phyloP scores from a whole-genome alignment of 1,284 basidiomycete genomes.

The Athelia sp. region DNA sequence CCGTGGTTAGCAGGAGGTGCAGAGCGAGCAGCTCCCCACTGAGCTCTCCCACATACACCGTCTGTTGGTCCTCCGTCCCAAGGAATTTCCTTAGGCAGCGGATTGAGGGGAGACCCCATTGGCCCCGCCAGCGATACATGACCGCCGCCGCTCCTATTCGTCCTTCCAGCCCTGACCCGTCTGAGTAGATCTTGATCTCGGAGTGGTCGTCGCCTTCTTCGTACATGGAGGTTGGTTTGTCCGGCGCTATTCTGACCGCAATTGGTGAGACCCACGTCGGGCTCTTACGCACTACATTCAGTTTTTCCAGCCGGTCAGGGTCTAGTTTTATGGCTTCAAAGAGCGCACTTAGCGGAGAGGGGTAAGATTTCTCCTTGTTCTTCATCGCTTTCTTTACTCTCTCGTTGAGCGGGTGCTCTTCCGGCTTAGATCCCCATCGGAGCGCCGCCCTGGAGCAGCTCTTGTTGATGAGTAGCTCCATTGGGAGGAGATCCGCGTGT shows the following conservation, averaged over 20 bases:
- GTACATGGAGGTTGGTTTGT: constrained; percentile 4
- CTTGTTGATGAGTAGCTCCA: constrained; percentile 9
- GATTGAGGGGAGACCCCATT: neutral
- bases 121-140: neutral
- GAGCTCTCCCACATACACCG: constrained; percentile 15
- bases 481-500: constrained; percentile 16
- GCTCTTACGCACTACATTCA: neutral
- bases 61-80: constrained; percentile 9
- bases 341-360: constrained; percentile 7
- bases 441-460: constrained; percentile 7
- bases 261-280: constrained; percentile 3
- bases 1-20: neutral
- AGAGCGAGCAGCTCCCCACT: constrained; percentile 11
- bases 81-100: constrained; percentile 8
- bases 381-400: neutral
- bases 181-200: constrained; percentile 9
- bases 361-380: neutral
- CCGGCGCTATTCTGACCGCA: neutral
- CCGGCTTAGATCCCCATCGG: constrained; percentile 6
- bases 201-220: neutral
- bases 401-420: constrained; percentile 7
- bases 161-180: constrained; percentile 14
- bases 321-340: constrained; percentile 1
- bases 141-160: constrained; percentile 14
- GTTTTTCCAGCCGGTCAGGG: constrained; percentile 5